Evolutionary conservation across 1,284 basidiomycete species (phyloP).

Genomic region (Puccinia polysora): DNA sequence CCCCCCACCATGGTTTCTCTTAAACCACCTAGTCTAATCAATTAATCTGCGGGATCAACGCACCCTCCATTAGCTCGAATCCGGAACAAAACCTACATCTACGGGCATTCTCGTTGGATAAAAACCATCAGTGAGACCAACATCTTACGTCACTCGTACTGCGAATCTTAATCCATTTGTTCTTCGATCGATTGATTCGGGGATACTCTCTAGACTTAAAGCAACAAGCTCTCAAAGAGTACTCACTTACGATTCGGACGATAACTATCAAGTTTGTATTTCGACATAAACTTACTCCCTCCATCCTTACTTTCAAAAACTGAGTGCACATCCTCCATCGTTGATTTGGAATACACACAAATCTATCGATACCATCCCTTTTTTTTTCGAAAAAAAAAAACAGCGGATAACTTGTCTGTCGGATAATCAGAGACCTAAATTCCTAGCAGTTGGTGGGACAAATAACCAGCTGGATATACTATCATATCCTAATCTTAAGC

Average conservation of each 20-base stretch:
- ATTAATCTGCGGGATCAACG: slow-evolving; percentile 36
- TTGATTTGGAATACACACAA: background rate
- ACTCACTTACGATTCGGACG: slow-evolving; percentile 15
- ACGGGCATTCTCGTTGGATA: slow-evolving; percentile 18
- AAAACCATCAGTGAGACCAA: slow-evolving; percentile 12
- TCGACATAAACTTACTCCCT: no score
- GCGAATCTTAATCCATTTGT: slow-evolving; percentile 19
- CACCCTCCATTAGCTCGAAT: background rate
- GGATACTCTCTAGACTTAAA: slow-evolving; percentile 24
- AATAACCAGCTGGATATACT: slow-evolving; percentile 39
- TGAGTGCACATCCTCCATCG: no score
- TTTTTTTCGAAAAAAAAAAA: no score
- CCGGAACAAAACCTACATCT: slow-evolving; percentile 19
- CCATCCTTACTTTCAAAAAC: no score
- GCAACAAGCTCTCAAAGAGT: background rate
- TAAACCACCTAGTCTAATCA: slow-evolving; percentile 12
- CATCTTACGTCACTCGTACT: background rate
- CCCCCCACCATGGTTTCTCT: no score
- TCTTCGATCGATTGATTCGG: slow-evolving; percentile 25
- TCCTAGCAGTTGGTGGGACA: slow-evolving; percentile 33
- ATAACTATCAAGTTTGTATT: slow-evolving; percentile 4
- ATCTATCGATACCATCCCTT: background rate
- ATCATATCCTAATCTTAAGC: slow-evolving; percentile 27
- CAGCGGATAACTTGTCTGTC: slow-evolving; percentile 31
- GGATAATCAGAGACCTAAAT: slow-evolving; percentile 3